phyloP scores from a whole-genome alignment of 108 stramenopile genomes.

The Cyclostephanos invisitatus region DNA sequence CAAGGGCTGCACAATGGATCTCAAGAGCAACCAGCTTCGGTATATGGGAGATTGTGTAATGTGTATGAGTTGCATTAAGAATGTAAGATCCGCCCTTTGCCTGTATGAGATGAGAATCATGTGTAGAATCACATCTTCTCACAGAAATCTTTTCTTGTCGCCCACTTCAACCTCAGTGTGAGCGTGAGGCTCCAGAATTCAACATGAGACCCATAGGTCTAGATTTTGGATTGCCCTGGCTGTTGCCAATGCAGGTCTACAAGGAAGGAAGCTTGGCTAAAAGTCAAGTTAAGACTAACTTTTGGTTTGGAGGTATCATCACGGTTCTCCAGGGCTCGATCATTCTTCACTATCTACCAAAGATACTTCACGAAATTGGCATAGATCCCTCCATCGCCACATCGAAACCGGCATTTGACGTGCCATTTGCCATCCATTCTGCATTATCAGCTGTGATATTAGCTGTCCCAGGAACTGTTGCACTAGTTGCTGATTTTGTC shows the following conservation, averaged over 20 bases:
- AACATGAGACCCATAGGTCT: slow-evolving; percentile 39
- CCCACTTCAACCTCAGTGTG: slow-evolving; percentile 8
- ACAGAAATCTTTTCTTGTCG: too few relatives aligned
- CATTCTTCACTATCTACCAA: slow-evolving; percentile 40
- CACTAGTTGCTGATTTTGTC: slow-evolving; percentile 25
- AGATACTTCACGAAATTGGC: slow-evolving; percentile 31
- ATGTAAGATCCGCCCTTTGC: neutral
- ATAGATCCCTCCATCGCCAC: slow-evolving; percentile 37
- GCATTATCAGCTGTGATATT: slow-evolving; percentile 18
- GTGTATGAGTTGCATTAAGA: slow-evolving; percentile 51
- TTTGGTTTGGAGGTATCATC: slow-evolving; percentile 45
- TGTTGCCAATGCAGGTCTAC: slow-evolving; percentile 33
- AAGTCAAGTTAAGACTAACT: slow-evolving; percentile 46
- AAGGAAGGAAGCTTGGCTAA: slow-evolving; percentile 22
- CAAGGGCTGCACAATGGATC: slow-evolving; percentile 46
- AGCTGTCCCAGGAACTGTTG: slow-evolving; percentile 32
- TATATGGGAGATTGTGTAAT: slow-evolving; percentile 44
- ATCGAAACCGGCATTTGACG: slow-evolving; percentile 35
- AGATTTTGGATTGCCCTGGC: slow-evolving; percentile 47
- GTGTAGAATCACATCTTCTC: too few relatives aligned
- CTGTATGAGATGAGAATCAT: too few relatives aligned
- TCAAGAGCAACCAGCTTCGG: slow-evolving; percentile 46
- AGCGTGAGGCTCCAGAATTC: slow-evolving; percentile 43
- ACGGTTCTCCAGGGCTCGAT: slow-evolving; percentile 35
- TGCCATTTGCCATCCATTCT: slow-evolving; percentile 35